Conservation (phyloP, 805 yeast genomes). For the Candida succiphila region DNA sequence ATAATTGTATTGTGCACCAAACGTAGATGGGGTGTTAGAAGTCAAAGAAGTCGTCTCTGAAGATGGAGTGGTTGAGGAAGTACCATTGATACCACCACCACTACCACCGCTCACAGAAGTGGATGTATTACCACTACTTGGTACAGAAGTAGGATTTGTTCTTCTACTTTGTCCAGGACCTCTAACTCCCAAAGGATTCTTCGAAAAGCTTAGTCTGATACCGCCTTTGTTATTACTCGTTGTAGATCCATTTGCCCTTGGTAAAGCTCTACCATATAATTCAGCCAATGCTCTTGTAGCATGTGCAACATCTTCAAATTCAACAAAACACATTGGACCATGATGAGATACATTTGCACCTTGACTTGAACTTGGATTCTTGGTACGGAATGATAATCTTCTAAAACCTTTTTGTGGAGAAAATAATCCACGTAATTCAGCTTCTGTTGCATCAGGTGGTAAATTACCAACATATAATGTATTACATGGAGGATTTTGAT, state of each 20-base stretch:
- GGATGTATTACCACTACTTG: too few relatives aligned
- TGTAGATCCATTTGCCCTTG: constrained; percentile 51
- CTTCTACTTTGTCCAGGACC: constrained; percentile 36
- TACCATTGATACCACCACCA: not conserved
- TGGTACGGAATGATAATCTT: constrained; percentile 83
- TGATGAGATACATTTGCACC: constrained; percentile 34
- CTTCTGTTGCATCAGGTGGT: constrained; percentile 95
- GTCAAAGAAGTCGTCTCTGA: too few relatives aligned
- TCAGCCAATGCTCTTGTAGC: constrained; percentile 94
- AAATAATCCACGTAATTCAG: constrained; percentile 79
- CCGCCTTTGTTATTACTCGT: constrained; percentile 61
- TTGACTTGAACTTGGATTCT: constrained; percentile 24
- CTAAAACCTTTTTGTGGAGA: constrained; percentile 89
- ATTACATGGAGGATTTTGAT: constrained; percentile 98
- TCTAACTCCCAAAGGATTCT: constrained; percentile 94
- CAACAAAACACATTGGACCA: constrained; percentile 99
- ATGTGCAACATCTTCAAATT: constrained; percentile 89
- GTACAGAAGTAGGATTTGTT: not conserved
- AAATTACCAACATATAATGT: constrained; percentile 94
- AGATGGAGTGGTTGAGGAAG: not conserved
- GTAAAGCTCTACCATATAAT: constrained; percentile 84
- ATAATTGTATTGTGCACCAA: too few relatives aligned
- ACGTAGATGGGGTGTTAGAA: too few relatives aligned
- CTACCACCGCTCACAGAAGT: too few relatives aligned
- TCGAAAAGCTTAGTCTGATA: constrained; percentile 84